These are phyloP conservation scores for Chrysanthemum lavandulifolium DNA, from an alignment of 129 eudicot species.

Conservation along the genomic window DNA sequence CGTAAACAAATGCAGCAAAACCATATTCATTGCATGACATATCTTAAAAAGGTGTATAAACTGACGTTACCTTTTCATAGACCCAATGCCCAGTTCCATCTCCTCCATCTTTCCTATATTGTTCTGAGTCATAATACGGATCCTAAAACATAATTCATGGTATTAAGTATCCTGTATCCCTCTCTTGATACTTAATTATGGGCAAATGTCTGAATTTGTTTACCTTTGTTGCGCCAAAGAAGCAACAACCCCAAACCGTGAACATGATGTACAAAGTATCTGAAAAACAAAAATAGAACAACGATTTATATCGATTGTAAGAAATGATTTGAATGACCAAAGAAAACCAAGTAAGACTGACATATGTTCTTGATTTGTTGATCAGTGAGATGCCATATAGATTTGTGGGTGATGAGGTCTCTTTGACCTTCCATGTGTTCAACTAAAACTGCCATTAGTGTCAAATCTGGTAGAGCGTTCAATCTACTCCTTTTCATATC, in stretches of 20 bases:
- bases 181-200: background rate
- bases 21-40: background rate
- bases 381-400: slow-evolving; percentile 91
- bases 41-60: no score
- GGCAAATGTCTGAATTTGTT: background rate
- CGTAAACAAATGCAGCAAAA: background rate
- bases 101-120: slow-evolving; percentile 90
- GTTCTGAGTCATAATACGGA: slow-evolving; percentile 87
- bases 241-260: slow-evolving; percentile 88
- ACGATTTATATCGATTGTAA: background rate
- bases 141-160: slow-evolving; percentile 45
- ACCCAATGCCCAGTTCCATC: slow-evolving; percentile 97
- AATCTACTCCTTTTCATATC: slow-evolving; percentile 39
- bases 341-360: slow-evolving; percentile 34
- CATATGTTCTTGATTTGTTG: slow-evolving; percentile 79
- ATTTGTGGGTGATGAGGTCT: slow-evolving; percentile 79
- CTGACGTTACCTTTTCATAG: slow-evolving; percentile 65
- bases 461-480: slow-evolving; percentile 75
- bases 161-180: background rate
- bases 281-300: slow-evolving; percentile 17
- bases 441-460: slow-evolving; percentile 86
- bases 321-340: background rate
- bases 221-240: slow-evolving; percentile 86
- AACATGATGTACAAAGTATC: slow-evolving; percentile 92
- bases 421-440: slow-evolving; percentile 91